Percentiles rank a stretch among this genome's conserved stretches.
phyloP scores from a whole-genome alignment of 2,329 filamentous ascomycete genomes.

The Taxawa tesnikishii region DNA sequence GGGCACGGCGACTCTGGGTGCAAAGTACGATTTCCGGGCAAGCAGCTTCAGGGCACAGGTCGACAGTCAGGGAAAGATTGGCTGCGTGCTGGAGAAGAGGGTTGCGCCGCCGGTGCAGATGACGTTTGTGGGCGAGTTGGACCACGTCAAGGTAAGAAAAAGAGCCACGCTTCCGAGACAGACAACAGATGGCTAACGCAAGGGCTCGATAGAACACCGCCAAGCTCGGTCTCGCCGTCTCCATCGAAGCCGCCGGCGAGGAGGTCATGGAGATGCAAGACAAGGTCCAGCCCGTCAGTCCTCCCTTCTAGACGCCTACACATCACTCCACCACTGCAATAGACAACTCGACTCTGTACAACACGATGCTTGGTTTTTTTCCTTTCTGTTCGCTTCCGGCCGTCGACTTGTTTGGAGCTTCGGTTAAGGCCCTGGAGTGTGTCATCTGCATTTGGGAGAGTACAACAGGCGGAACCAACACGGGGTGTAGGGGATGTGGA shows the following conservation, averaged over 20 bases:
- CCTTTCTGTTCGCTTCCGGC: too few species aligned
- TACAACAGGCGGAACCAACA: too few species aligned
- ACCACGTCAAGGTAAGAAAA: conserved; percentile 89
- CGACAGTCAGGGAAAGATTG: conserved; percentile 88
- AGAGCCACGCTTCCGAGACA: too few species aligned
- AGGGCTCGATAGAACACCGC: conserved; percentile 66
- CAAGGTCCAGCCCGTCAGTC: conserved; percentile 29
- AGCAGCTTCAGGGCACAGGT: conserved; percentile 93
- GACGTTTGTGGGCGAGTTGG: conserved; percentile 92
- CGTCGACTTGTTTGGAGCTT: too few species aligned
- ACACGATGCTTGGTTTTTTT: too few species aligned
- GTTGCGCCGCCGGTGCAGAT: conserved; percentile 85
- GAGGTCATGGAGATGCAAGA: conserved; percentile 60
- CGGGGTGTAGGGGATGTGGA: too few species aligned
- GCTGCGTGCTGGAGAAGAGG: conserved; percentile 87
- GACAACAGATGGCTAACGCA: too few species aligned
- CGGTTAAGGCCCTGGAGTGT: too few species aligned
- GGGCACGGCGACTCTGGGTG: conserved; percentile 79
- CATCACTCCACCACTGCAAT: background rate
- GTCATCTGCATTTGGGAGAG: too few species aligned
- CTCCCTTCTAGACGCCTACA: conserved; percentile 32
- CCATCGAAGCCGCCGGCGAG: conserved; percentile 74
- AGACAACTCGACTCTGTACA: background rate
- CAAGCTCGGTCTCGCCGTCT: conserved; percentile 89
- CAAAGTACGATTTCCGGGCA: conserved; percentile 96